Conservation (phyloP, 768 basidiomycete genomes). For the Epithele typhae region DNA sequence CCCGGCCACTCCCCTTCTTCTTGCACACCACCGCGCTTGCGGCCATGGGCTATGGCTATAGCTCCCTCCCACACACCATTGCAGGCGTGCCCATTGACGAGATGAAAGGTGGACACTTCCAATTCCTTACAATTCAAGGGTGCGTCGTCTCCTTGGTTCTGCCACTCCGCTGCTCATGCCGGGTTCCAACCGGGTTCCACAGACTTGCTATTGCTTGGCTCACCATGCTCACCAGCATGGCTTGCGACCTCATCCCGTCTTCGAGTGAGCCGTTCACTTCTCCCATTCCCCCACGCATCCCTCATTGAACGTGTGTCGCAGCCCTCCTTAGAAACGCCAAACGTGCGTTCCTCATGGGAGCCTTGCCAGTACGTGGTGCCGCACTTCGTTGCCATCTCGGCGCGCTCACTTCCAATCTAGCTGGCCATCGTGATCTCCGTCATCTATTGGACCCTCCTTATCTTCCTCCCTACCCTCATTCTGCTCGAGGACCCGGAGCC, state of each 20-base stretch:
- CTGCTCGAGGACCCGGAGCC: conserved; percentile 27
- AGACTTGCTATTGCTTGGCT: conserved; percentile 36
- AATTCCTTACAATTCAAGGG: conserved; percentile 81
- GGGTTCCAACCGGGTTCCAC: background rate
- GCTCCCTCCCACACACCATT: conserved; percentile 16
- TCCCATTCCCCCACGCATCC: background rate
- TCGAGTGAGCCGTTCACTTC: background rate
- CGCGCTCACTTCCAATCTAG: conserved; percentile 20
- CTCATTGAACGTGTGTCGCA: background rate
- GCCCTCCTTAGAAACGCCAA: conserved; percentile 44
- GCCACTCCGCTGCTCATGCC: background rate
- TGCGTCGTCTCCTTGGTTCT: conserved; percentile 23
- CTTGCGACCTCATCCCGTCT: conserved; percentile 36
- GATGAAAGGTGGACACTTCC: conserved; percentile 62
- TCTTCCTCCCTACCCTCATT: conserved; percentile 55
- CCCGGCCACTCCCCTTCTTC: conserved; percentile 16
- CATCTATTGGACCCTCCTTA: conserved; percentile 69
- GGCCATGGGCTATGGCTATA: conserved; percentile 36
- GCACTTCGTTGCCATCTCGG: background rate
- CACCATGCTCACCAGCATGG: conserved; percentile 37
- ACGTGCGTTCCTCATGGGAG: conserved; percentile 54
- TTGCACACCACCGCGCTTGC: conserved; percentile 30
- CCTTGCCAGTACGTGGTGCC: conserved; percentile 52
- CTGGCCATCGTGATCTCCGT: conserved; percentile 42
- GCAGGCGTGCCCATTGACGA: conserved; percentile 28